Evolutionary conservation across 306 rosid species (phyloP), one percentile per base, ranked within the genome.

Genomic region (Crataegus laevigata): DNA sequence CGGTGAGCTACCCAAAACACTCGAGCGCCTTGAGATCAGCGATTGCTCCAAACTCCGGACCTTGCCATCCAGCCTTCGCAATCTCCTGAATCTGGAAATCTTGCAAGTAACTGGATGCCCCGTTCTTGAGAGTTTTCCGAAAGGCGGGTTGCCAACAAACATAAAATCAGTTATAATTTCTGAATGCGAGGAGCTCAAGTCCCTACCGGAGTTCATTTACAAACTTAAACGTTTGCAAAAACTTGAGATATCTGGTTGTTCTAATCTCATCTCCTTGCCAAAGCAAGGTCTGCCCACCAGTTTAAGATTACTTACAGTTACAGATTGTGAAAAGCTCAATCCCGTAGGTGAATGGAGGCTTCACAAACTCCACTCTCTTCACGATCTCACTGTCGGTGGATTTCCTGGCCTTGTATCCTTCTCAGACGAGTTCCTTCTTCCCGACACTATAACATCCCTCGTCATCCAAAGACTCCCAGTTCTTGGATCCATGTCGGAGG

Each of bases 231-330:
- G 7, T 28, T 80, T 80, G 17, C 50, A 77, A 65, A 69, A 43
- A 17, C 11, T 84, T 47, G 36, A 45, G 57, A 73, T 80, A 47
- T 60, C 71, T 73, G 42, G 29, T 57, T 80, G 84, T 34, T 40
- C 75, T 11, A 75, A 72, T 57, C 82, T 80, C 25, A 51, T 18
- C 59, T 77, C 78, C 24, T n/a, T 74, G 38, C 75, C 59, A 55
- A 74, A 80, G 51, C 66, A 30, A 8, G 84, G 79, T 7, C 42
- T 69, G 40, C 84, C 82, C 5, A 5, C 67, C 54, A 77, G 80
- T 40, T 3, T 73, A 25, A 26, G 36, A 14, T 42, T 29, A 47
- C 80, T 80, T 22, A 43, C 28, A 21, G 32, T 84, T 34, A 68
- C 58, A 45, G 62, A 55, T 26, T 84, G 84, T 30, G 61, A 43